Base-by-base conservation (phyloP, 208 protist genomes). In the Trypanosoma caninum region DNA sequence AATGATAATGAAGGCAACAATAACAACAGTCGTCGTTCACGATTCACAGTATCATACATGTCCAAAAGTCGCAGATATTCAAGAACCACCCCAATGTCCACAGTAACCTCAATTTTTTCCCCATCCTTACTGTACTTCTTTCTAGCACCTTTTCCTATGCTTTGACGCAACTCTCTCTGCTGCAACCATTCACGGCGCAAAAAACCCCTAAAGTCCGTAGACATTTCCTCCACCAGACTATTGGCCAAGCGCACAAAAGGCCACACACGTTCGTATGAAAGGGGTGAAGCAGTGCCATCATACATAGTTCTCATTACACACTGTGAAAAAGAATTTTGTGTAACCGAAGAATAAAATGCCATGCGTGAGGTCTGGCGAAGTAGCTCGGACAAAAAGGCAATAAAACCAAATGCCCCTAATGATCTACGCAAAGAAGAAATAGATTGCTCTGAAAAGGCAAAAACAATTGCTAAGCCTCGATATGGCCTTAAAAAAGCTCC, bases 201-300 rank as follows among this genome's bases (percentile, higher is more conserved):
- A 52, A 72, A 72, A n/a, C 10, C 34, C 38, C 23, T 31, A 14
- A 72, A 38, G 38, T 72, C 58, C 0, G 16, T 33, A 28, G 57
- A 72, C 57, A 72, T 72, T 33, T 64, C 58, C 22, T 72, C 58
- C 18, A 72, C 52, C 23, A 72, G 28, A 13, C 40, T 13, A 14
- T 30, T 52, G 0, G 65, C 65, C 22, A 65, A 31, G 0, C 30
- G 37, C n/a, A 65, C 13, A 55, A 65, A 72, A 4, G 41, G 44
- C 23, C 22, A 22, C 4, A 72, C 51, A 34, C 48, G 57, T 31
- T 46, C 51, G 34, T 65, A 20, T 20, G 40, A 59, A 10, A 65
- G 42, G 2, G 57, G 65, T 22, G 58, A 59, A 20, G 35, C 9
- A 48, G 28, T 65, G 6, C 58, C 65, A 30, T 72, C 65, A 35